Percentiles rank a stretch among this genome's conserved stretches.
These are phyloP conservation scores for Termitomyces sp. DNA, from an alignment of 768 basidiomycete genomes.

Conservation along the genomic window DNA sequence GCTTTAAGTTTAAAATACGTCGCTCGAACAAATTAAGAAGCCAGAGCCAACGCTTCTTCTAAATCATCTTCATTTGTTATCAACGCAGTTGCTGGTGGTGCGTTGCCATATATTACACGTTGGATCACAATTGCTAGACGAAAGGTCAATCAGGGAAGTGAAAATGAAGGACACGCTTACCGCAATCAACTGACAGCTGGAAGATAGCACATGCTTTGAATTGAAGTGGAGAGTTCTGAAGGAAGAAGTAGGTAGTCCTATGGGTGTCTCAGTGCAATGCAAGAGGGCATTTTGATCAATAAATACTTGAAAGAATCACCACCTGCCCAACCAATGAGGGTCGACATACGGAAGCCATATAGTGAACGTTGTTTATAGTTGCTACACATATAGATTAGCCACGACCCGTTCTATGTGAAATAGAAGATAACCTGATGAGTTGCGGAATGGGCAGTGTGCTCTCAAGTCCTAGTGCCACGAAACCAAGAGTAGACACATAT, in stretches of 20 bases:
- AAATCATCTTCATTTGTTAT: constrained; percentile 61
- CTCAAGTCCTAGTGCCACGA: constrained; percentile 75
- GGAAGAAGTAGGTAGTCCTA: constrained; percentile 79
- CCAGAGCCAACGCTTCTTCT: constrained; percentile 68
- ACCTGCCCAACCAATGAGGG: constrained; percentile 76
- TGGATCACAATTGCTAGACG: constrained; percentile 63
- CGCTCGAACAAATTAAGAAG: constrained; percentile 10
- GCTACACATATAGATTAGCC: constrained; percentile 27
- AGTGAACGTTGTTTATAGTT: constrained; percentile 76
- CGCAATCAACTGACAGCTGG: constrained; percentile 73
- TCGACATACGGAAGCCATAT: constrained; percentile 82
- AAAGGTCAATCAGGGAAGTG: neutral
- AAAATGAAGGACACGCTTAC: constrained; percentile 32
- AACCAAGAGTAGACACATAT: constrained; percentile 64
- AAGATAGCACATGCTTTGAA: constrained; percentile 83
- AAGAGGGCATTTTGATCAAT: neutral
- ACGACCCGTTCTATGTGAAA: neutral
- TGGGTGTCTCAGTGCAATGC: neutral
- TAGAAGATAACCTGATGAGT: constrained; percentile 55
- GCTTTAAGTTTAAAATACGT: neutral
- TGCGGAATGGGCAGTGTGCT: constrained; percentile 86
- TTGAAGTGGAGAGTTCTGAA: constrained; percentile 65
- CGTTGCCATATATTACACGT: constrained; percentile 67
- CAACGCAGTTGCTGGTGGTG: constrained; percentile 48
- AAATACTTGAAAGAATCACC: constrained; percentile 82